Evolutionary conservation across 2,329 filamentous ascomycete genomes (phyloP).

Genomic region (Apiospora hydei): DNA sequence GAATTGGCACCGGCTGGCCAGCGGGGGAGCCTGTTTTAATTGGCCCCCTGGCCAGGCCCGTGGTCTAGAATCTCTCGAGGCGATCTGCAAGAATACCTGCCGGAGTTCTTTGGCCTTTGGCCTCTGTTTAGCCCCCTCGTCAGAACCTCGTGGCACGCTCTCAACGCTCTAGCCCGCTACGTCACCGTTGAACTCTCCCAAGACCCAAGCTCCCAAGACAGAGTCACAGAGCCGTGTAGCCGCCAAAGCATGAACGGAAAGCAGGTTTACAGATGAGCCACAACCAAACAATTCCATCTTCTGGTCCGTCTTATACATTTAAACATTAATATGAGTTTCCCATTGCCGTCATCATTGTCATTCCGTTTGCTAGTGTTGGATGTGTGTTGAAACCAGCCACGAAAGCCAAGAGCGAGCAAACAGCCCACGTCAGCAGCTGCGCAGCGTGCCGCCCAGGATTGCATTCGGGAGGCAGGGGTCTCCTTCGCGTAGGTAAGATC

Average conservation of each 20-base stretch:
- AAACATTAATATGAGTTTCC: not conserved
- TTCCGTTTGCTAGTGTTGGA: not conserved
- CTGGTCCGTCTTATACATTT: constrained; percentile 2
- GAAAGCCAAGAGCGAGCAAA: not conserved
- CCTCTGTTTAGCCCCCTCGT: not conserved
- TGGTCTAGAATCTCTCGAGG: constrained; percentile 17
- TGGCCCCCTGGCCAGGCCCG: not conserved
- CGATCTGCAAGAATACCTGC: not conserved
- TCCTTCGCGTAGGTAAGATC: not conserved
- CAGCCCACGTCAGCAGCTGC: constrained; percentile 6
- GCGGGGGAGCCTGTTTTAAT: constrained; percentile 8
- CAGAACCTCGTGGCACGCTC: not conserved
- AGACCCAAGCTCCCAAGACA: not conserved
- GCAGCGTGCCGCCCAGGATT: not conserved
- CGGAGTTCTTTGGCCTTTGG: constrained; percentile 8
- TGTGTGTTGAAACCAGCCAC: constrained; percentile 2
- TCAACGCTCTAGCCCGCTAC: constrained; percentile 4
- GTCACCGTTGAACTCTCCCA: constrained; percentile 10
- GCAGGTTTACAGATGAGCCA: constrained; percentile 13
- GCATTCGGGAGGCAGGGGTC: not conserved
- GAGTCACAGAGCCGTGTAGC: no score
- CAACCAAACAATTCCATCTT: not conserved
- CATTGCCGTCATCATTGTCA: not conserved
- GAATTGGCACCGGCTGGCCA: not conserved
- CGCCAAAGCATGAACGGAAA: not conserved